Conservation (phyloP, 73 alveolate species). For the Uronychia binucleata region DNA sequence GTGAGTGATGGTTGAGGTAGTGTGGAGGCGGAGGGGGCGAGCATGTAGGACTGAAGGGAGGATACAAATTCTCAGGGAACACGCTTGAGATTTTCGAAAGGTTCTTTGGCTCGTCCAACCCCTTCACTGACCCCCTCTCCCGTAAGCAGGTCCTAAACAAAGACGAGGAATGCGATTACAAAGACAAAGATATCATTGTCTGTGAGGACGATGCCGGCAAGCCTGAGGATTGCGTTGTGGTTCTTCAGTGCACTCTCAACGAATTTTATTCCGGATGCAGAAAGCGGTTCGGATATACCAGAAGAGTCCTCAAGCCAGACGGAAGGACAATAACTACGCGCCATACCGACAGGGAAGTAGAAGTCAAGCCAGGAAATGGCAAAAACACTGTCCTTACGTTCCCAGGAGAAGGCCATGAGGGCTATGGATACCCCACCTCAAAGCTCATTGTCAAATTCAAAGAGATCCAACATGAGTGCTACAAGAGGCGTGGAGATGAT, state of each 20-base stretch:
- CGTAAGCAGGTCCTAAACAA: conserved; percentile 69
- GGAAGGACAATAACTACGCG: conserved; percentile 72
- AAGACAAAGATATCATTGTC: not conserved
- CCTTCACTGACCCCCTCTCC: conserved; percentile 76
- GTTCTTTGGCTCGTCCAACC: conserved; percentile 92
- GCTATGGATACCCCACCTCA: conserved; percentile 59
- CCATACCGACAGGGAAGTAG: conserved; percentile 64
- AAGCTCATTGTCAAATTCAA: conserved; percentile 78
- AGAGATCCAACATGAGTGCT: conserved; percentile 73
- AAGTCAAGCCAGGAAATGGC: conserved; percentile 87
- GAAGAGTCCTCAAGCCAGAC: conserved; percentile 78
- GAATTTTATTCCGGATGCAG: conserved; percentile 87
- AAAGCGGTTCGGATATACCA: conserved; percentile 70
- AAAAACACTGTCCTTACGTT: conserved; percentile 73
- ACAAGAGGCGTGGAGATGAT: conserved; percentile 84
- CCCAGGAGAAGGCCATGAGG: conserved; percentile 87
- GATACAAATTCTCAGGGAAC: conserved; percentile 90
- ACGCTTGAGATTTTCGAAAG: conserved; percentile 92
- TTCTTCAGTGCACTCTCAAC: conserved; percentile 78
- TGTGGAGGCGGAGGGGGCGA: no score
- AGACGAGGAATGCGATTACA: not conserved
- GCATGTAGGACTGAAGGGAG: conserved; percentile 78
- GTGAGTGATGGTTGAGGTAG: no score
- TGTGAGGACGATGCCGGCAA: not conserved
- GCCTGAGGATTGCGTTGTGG: conserved; percentile 34